A percentile compares a stretch with the other conserved stretches of the same genome.
phyloP scores from a whole-genome alignment of 495 filamentous ascomycete genomes.

The Neurospora sp. region DNA sequence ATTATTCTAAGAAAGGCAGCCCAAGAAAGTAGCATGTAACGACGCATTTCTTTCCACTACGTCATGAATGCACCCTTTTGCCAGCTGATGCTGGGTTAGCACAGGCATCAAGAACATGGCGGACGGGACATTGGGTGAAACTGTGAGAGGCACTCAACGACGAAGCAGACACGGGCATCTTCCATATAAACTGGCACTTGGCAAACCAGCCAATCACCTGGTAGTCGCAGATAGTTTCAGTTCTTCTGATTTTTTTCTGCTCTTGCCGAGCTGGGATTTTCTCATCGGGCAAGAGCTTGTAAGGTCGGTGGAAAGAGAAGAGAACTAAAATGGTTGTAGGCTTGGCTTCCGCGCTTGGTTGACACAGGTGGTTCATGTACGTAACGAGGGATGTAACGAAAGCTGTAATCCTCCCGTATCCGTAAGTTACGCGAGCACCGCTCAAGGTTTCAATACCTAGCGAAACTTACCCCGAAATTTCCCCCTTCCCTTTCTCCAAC shows the following conservation, averaged over 20 bases:
- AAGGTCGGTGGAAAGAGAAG: background rate
- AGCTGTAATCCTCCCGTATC: background rate
- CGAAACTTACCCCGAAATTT: background rate
- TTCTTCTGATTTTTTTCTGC: background rate
- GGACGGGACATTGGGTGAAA: background rate
- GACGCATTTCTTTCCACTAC: background rate
- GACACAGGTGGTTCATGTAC: background rate
- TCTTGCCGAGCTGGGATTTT: background rate
- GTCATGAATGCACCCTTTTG: background rate
- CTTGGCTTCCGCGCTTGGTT: background rate
- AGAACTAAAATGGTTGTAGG: background rate
- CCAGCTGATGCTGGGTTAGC: background rate
- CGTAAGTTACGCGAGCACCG: background rate
- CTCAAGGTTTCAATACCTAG: background rate
- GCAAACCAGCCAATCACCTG: background rate
- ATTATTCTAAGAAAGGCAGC: background rate
- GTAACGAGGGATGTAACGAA: background rate
- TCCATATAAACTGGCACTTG: background rate
- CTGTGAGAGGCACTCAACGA: background rate
- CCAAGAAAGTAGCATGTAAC: background rate
- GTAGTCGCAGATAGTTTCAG: background rate
- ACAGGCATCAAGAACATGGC: background rate
- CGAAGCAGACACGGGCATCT: background rate
- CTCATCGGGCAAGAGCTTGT: background rate
- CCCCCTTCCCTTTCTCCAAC: background rate